A percentile compares a stretch with the other conserved stretches of the same genome.
phyloP scores from a whole-genome alignment of 345 rosid genomes.

The Gossypium stocksii region DNA sequence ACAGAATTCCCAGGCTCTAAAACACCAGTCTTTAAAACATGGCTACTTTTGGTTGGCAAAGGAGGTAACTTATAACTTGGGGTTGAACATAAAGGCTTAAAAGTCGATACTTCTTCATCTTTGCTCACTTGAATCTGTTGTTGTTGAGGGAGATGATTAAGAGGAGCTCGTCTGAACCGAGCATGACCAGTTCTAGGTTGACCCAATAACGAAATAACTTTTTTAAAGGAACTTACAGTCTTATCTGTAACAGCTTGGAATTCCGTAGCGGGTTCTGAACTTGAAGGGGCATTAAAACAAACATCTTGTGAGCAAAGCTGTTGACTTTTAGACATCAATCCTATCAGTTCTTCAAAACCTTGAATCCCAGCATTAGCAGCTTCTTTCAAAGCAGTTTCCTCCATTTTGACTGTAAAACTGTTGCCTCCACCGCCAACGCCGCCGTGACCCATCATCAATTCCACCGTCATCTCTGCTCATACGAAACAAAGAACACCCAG shows the following conservation, averaged over 20 bases:
- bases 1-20: conserved; percentile 30
- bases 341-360: conserved; percentile 68
- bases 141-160: conserved; percentile 9
- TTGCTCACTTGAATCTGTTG: conserved; percentile 20
- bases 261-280: conserved; percentile 27
- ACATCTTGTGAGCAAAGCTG: conserved; percentile 18
- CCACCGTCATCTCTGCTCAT: conserved; percentile 52
- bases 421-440: conserved; percentile 28
- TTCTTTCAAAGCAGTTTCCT: conserved; percentile 60
- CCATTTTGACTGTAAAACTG: conserved; percentile 33
- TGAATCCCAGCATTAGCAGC: conserved; percentile 79
- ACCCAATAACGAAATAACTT: conserved; percentile 63
- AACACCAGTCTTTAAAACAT: conserved; percentile 24
- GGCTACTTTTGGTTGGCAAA: conserved; percentile 33
- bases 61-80: conserved; percentile 72
- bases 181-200: conserved; percentile 82
- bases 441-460: conserved; percentile 52
- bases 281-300: background rate
- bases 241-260: conserved; percentile 59
- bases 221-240: conserved; percentile 70
- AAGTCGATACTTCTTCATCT: conserved; percentile 45
- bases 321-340: conserved; percentile 42
- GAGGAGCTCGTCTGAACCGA: conserved; percentile 62
- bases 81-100: conserved; percentile 57
- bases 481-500: background rate